Evolutionary conservation across 129 eudicot genomes (phyloP).

Genomic region (Tagetes erecta): DNA sequence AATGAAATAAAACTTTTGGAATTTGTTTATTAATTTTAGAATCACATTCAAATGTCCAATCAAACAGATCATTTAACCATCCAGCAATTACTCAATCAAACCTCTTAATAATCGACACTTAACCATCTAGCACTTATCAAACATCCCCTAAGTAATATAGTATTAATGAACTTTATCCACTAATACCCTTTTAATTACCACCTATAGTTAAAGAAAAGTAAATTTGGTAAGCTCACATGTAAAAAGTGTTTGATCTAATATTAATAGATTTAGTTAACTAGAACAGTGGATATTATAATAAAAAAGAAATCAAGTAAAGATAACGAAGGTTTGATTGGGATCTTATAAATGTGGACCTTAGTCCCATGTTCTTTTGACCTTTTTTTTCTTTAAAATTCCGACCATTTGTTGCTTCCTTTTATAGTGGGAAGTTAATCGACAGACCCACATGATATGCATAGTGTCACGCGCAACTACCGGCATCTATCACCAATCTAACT

Average conservation of each 20-base stretch:
- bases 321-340: conserved; percentile 6
- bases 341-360: conserved; percentile 17
- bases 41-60: too few relatives aligned
- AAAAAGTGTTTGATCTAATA: background rate
- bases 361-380: conserved; percentile 32
- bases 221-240: background rate
- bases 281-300: background rate
- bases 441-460: conserved; percentile 39
- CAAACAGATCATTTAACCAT: too few relatives aligned
- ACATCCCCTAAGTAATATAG: too few relatives aligned
- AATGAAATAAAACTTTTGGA: too few relatives aligned
- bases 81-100: too few relatives aligned
- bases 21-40: too few relatives aligned
- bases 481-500: conserved; percentile 31
- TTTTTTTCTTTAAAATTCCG: conserved; percentile 12
- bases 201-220: background rate
- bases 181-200: background rate
- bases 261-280: background rate
- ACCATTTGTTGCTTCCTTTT: conserved; percentile 26
- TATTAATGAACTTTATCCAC: too few relatives aligned
- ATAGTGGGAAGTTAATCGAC: conserved; percentile 33
- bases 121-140: too few relatives aligned
- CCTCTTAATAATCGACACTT: too few relatives aligned
- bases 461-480: conserved; percentile 42
- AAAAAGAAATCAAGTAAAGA: conserved; percentile 1